Evolutionary conservation across 352 stramenopile genomes (phyloP), one percentile per base, ranked within the genome.

Genomic region (Pythium insidiosum): DNA sequence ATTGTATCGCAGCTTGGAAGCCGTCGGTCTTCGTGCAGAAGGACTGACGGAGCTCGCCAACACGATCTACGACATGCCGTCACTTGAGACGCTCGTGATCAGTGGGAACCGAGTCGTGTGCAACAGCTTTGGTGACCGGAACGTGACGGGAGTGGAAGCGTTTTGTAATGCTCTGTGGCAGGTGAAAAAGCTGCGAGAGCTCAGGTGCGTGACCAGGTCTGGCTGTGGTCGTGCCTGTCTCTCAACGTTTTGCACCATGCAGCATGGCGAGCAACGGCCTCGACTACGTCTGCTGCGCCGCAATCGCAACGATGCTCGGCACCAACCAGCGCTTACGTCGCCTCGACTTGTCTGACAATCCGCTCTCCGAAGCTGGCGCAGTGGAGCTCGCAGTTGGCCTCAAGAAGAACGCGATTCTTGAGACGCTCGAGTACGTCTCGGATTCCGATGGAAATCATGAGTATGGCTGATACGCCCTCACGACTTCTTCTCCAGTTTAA

Each of bases 41-140:
- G 76, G 76, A 9, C 41, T 83, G 7, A 63, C 80, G 13, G 48
- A 61, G 0, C 38, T 89, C 1, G 50, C 73, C 4, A 68, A 73
- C 24, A 59, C 40, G 0, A 68, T 89, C 18, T 38, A 57, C 15
- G 50, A 69, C 5, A 60, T 73, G 13, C 22, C 40, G 16, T 43
- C 45, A 4, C 47, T 89, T 12, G 67, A 82, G 33, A 66, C 49
- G 6, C 63, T 89, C 9, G 53, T 67, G 16, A 22, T 89, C 2
- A 73, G 67, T 53, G 16, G 34, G 16, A 89, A 87, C 45, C 42
- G 53, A 15, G 21, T 87, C 12, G 47, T 50, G 16, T 44, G 52
- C 43, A 89, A 87, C 38, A 76, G 71, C 39, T 78, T 61, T 20
- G 65, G 73, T 5, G 71, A 89, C 24, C 65, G 65, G 16, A 70